Evolutionary conservation across 2,329 filamentous ascomycete genomes (phyloP), one percentile per base, ranked within the genome.

Genomic region (Ambrosiella cleistominuta): DNA sequence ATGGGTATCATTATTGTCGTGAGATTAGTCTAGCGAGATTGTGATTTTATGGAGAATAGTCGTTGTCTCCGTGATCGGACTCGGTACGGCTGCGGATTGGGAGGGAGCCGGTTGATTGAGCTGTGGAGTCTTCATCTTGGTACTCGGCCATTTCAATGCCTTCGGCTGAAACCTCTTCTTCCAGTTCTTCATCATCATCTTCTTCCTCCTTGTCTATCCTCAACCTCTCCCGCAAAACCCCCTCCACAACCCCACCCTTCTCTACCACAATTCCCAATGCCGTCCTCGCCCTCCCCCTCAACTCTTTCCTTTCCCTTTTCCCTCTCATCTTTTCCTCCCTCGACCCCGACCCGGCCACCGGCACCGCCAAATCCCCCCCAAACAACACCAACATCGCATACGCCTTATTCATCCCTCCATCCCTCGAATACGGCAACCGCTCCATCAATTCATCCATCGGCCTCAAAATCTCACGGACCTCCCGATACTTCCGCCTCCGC

Each of bases 381-480:
- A 87, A 95, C 13, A 93, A 71, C 0, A 81, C 79, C 5, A 89
- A 70, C 77, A 88, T 87, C 7, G 79, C 88, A 56, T 87, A 76
- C 27, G 95, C 71, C 53, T 83, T 74, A 51, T 90, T 71, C 61
- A 95, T 71, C 61, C 82, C 79, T 3, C 73, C 68, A 63, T 82
- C 82, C 59, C 82, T 80, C 37, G 81, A 81, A 65, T 82, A 95
- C 0, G 88, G 88, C 27, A 81, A 75, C 40, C 78, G 82, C 47
- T 78, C 74, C 68, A 94, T 78, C 36, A 88, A 65, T 50, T 78
- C 75, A 65, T 94, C 86, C 74, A 95, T 81, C 36, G 82, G 77
- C 5, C 73, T 70, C 2, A 82, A 81, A 57, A 95, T 77, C 15
- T 79, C 75, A 62, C 19, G 7, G 42, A 57, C 49, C n/a, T 36